These are phyloP conservation scores for Globisporangium uncinulatum DNA, from an alignment of 352 stramenopile genomes.

Conservation along the genomic window DNA sequence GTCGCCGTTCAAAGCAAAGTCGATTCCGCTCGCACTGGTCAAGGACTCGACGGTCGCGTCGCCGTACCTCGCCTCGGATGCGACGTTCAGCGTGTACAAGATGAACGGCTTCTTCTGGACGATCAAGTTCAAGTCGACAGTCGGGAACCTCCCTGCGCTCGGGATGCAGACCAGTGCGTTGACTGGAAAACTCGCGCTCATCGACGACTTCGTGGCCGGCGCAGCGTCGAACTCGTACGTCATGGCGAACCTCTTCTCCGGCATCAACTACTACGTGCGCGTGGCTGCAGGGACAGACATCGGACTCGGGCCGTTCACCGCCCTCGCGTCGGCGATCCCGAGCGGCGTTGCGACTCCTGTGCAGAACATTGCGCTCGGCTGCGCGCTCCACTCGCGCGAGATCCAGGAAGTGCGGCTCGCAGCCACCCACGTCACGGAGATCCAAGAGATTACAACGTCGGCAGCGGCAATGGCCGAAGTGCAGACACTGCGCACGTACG, in stretches of 20 bases:
- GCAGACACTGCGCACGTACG: slow-evolving; percentile 60
- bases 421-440: slow-evolving; percentile 57
- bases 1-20: slow-evolving; percentile 22
- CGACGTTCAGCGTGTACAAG: slow-evolving; percentile 54
- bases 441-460: slow-evolving; percentile 61
- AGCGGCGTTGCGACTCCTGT: slow-evolving; percentile 41
- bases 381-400: slow-evolving; percentile 50
- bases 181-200: slow-evolving; percentile 23
- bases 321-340: slow-evolving; percentile 29
- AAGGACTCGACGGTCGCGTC: slow-evolving; percentile 20
- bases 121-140: slow-evolving; percentile 73
- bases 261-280: slow-evolving; percentile 62
- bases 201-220: slow-evolving; percentile 36
- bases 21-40: slow-evolving; percentile 45
- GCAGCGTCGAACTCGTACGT: slow-evolving; percentile 32
- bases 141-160: slow-evolving; percentile 57
- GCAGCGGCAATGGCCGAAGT: slow-evolving; percentile 64
- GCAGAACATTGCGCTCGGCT: slow-evolving; percentile 45
- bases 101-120: slow-evolving; percentile 79
- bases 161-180: slow-evolving; percentile 19
- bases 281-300: slow-evolving; percentile 56
- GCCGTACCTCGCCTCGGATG: slow-evolving; percentile 28
- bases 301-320: slow-evolving; percentile 42
- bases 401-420: slow-evolving; percentile 66
- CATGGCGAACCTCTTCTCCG: slow-evolving; percentile 45